These are phyloP conservation scores for Irpex sp. DNA, from an alignment of 1,284 basidiomycete genomes.

Conservation along the genomic window DNA sequence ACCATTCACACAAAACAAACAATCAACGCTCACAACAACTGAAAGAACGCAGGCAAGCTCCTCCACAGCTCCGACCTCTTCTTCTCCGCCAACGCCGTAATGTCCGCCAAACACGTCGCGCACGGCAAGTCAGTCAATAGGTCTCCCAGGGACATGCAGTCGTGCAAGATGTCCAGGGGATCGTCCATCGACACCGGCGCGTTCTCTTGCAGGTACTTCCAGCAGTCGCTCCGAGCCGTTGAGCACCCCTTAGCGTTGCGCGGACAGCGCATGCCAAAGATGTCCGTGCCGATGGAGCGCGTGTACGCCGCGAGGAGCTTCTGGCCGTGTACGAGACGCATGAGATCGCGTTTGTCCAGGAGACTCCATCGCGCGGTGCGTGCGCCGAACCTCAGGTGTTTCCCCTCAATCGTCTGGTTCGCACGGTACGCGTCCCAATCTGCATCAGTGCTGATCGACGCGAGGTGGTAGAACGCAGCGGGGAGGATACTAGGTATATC, in stretches of 20 bases:
- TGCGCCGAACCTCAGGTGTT: slow-evolving; percentile 29
- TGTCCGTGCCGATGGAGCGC: slow-evolving; percentile 27
- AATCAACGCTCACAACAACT: slow-evolving; percentile 13
- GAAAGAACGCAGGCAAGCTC: slow-evolving; percentile 29
- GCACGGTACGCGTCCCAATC: slow-evolving; percentile 29
- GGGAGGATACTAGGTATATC: slow-evolving; percentile 30
- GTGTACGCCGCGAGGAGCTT: slow-evolving; percentile 29
- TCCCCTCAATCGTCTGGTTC: slow-evolving; percentile 20
- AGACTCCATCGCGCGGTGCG: slow-evolving; percentile 29
- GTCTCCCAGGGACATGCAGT: slow-evolving; percentile 28
- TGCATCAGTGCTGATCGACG: slow-evolving; percentile 28
- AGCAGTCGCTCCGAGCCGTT: slow-evolving; percentile 27
- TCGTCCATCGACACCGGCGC: slow-evolving; percentile 32
- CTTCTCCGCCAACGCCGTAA: slow-evolving; percentile 26
- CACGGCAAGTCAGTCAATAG: slow-evolving; percentile 28
- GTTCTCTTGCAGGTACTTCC: slow-evolving; percentile 33
- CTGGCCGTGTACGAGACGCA: slow-evolving; percentile 29
- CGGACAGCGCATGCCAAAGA: slow-evolving; percentile 27
- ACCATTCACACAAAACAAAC: background rate
- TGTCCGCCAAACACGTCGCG: slow-evolving; percentile 24
- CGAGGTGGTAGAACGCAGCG: slow-evolving; percentile 32
- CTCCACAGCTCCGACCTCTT: slow-evolving; percentile 30
- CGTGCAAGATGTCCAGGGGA: slow-evolving; percentile 29
- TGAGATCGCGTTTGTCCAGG: slow-evolving; percentile 29
- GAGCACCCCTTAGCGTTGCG: slow-evolving; percentile 25